Evolutionary conservation across 2,329 filamentous ascomycete genomes (phyloP), one percentile per base, ranked within the genome.

Genomic region (Trichoderma citrinoviride): DNA sequence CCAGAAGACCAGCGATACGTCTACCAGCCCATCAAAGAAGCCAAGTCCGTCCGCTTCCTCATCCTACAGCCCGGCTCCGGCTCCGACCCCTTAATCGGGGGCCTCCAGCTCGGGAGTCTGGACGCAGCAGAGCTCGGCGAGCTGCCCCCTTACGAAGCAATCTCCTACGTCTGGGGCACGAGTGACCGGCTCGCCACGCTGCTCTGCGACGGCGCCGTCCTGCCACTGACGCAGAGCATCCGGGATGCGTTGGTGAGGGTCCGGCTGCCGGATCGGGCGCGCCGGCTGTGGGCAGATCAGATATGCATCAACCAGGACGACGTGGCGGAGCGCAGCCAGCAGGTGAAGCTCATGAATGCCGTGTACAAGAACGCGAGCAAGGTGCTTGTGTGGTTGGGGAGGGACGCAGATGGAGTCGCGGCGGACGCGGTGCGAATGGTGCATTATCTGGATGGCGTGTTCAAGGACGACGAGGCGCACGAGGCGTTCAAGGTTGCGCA

Each of bases 301-400:
- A 69, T 79, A 47, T 79, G 77, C 67, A 78, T 79, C 63, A 77
- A 79, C 63, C 77, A 79, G 65, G 70, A 71, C 3, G 73, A 79
- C 50, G 68, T 74, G 17, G 66, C 64, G 3, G 77, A 79, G 66
- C 72, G 76, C 46, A 73, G 72, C 55, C 69, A 69, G 6, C 77
- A 79, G 70, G 76, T 79, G n/a, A 68, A 68, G 37, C 64, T 79
- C 17, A 79, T 79, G 77, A 75, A 76, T 52, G 68, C 70, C 10
- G 73, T 79, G 8, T 79, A 77, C 64, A 71, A 73, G 46, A 72
- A 72, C 37, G 76, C 77, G 5, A 43, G 67, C 2, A 71, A 69
- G 23, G 71, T 77, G 7, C 64, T 77, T 29, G 74, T 78, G 44
- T 79, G 77, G 77, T 67, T 78, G 23, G 77, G 77, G 1, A 64